phyloP scores from a whole-genome alignment of 208 protist species.

The Leishmania turanica region DNA sequence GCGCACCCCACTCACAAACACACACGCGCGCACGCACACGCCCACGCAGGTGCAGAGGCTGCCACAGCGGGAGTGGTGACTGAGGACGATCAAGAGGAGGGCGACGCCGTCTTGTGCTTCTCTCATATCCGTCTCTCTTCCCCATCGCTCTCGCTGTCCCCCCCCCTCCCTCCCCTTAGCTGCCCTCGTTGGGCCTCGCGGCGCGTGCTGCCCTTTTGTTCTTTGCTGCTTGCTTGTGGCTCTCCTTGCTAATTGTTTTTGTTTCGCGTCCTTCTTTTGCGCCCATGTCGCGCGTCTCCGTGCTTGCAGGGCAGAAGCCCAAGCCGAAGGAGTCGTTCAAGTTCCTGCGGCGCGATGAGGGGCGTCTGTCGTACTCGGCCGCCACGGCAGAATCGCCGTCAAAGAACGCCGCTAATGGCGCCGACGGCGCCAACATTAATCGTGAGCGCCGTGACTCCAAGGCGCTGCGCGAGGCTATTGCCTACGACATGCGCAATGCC shows the following conservation, averaged over 20 bases:
- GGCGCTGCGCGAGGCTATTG: slow-evolving; percentile 82
- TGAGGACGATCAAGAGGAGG: not conserved
- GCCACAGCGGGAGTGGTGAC: not conserved
- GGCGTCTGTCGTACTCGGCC: slow-evolving; percentile 71
- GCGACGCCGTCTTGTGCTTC: not conserved
- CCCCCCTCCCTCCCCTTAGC: not conserved
- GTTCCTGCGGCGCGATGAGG: slow-evolving; percentile 85
- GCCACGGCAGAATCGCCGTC: slow-evolving; percentile 24
- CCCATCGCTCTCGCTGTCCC: not conserved
- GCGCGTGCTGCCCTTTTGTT: not conserved
- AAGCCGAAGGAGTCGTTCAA: slow-evolving; percentile 79
- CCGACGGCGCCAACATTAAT: slow-evolving; percentile 10
- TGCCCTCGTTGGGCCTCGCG: not conserved
- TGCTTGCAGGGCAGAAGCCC: slow-evolving; percentile 65
- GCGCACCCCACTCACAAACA: not conserved
- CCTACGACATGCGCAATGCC: slow-evolving; percentile 82
- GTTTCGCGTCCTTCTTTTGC: not conserved
- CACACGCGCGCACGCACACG: not conserved
- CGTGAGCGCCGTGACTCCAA: slow-evolving; percentile 67
- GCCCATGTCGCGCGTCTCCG: slow-evolving; percentile 56
- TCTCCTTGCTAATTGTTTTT: no score
- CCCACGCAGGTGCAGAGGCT: not conserved
- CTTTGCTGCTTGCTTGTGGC: not conserved
- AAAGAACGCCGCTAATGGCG: slow-evolving; percentile 20
- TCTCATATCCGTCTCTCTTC: not conserved